Base-by-base conservation (phyloP, 495 filamentous ascomycete genomes). In the Sordaria brevicollis region DNA sequence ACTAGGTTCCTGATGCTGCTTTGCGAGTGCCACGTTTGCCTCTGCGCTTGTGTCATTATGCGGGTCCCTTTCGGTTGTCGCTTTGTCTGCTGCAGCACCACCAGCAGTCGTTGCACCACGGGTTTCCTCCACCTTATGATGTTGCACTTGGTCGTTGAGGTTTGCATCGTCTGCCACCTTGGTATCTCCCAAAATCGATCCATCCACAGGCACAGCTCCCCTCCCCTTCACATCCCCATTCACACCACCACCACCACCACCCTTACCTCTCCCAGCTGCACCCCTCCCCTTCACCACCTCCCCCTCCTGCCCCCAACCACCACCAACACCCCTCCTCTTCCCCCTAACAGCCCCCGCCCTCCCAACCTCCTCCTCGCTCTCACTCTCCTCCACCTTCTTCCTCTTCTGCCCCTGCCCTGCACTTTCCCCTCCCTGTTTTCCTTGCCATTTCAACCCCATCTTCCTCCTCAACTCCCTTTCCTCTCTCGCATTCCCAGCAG, bases 291-390 rank as follows among this genome's bases (percentile, higher is more conserved):
- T 31, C 57, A 5, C 66, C 4, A 21, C 41, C 39, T 36, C 33
- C 11, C 17, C 25, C 39, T 34, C 13, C 3, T 29, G 10, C 10
- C 2, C 21, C 41, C 35, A 29, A 8, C 29, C 35, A 35, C 13
- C 39, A 19, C 67, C 49, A 1, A 62, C 49, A 62, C 49, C 49
- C 49, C 25, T 62, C 66, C 70, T 77, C 75, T 82, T 85, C 36
- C 69, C 79, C 66, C 81, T 82, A 21, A 88, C 85, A 41, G 87
- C 74, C 65, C 84, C 83, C 31, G 86, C 82, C 69, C 89, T 79
- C n/a, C 89, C 88, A 67, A 84, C 81, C 29, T 90, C 88, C 34
- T 91, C 88, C 49, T 89, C 88, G 66, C 86, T 83, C 57, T 78
- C 76, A 37, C 80, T 84, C 8, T 83, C 83, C 5, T 79, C 83